Evolutionary conservation across 108 stramenopile species (phyloP), one percentile per base, ranked within the genome.

Genomic region (Epipyxis sp.): DNA sequence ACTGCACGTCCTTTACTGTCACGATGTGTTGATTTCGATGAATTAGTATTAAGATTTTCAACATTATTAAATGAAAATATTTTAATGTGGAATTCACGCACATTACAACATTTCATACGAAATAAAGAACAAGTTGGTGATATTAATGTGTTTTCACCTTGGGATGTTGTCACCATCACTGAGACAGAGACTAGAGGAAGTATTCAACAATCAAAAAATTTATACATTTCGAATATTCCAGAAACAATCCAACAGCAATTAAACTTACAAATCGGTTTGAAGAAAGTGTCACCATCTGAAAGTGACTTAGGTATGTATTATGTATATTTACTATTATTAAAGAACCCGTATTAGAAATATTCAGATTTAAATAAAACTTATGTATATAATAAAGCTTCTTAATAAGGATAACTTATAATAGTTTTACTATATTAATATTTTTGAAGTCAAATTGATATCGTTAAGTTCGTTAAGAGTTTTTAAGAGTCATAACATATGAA

Each of bases 41-140:
- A 65, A 6, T 65, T 65, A 32, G 3, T 65, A 10, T 16, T 32
- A 10, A 37, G 6, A 3, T 65, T 65, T 37, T 10, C 30, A 10
- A 65, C 10, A 6, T 32, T 65, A 10, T 37, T 65, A 10, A 32
- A 65, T 37, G 61, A 3, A 6, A 65, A 25, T 37, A 13, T 65
- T 3, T 65, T 65, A 37, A 65, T 65, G 61, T 65, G 61, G 61
- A 65, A 65, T 37, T 32, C 61, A 6, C 61, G 61, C 25, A 65
- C 61, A 37, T 37, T 65, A 37, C 3, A 37, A 32, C 61, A 65
- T 25, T 65, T 65, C 61, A 65, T 65, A 32, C 16, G 54, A 20
- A 20, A 16, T 16, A 16, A 25, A 25, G 61, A 65, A 29, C 6
- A 65, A 6, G 30, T 32, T 32, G 20, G 3, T 6, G 34, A 65